Base-by-base conservation (phyloP, 176 grass and related monocot genomes). In the Carex cristatella region DNA sequence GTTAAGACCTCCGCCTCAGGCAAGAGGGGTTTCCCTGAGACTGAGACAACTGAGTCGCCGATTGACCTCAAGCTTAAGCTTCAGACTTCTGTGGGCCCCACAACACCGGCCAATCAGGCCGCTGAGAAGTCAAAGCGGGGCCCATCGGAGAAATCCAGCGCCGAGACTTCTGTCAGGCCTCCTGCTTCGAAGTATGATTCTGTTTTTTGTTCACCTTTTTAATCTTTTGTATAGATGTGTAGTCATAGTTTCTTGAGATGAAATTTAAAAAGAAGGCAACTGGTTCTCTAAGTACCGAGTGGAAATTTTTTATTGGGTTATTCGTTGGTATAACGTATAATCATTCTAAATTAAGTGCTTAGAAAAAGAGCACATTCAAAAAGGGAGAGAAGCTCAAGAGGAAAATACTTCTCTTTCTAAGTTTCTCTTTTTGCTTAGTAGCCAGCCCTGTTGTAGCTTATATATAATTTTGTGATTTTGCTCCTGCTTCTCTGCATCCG, bases 121-220 rank as follows among this genome's bases (percentile, higher is more conserved):
- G 13, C 78, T 3, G 87, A 89, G 55, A 86, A 66, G 44, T 7
- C 55, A 13, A 89, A 89, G 46, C 38, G 76, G 49, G 68, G 3
- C 33, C 13, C 40, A 27, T 72, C 32, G 70, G 67, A 82, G 7
- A 57, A 89, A 48, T 46, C 61, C 18, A 61, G 19, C 62, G 28
- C n/a, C n/a, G 70, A 27, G 28, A 70, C 51, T 40, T 59, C 69
- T 33, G 72, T 67, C 31, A 90, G 78, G 85, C 88, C 72, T 33
- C 48, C 85, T 33, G 85, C 85, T 72, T 83, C 80, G 7, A 90
- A 90, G 85, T 90, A 90, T 42, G 31, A 42, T 30, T 76, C 27
- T n/a, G 38, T 60, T 3, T 8, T 57, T 81, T 11, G 2, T 9
- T 69, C 63, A 1, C 0, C 2, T 53, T 78, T 13, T 3, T 28